A percentile compares a stretch with the other conserved stretches of the same genome.
These are phyloP conservation scores for Cyberlindnera bimundalis DNA, from an alignment of 805 yeast genomes.

Conservation along the genomic window DNA sequence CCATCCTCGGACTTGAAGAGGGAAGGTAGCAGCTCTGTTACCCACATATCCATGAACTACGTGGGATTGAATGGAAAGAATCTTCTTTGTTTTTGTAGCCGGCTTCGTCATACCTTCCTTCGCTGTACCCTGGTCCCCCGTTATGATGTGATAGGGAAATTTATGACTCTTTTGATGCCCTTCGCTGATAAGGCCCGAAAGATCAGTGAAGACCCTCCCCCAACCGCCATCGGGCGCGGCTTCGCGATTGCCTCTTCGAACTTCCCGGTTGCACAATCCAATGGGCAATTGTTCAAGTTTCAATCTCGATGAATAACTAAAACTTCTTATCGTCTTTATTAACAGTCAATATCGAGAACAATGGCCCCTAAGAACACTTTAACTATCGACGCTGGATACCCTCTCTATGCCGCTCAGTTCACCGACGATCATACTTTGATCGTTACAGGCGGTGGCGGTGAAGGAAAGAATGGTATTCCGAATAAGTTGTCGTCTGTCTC, in stretches of 20 bases:
- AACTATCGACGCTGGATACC: constrained; percentile 43
- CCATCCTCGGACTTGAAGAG: constrained; percentile 85
- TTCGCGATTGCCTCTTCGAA: too few relatives aligned
- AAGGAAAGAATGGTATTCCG: constrained; percentile 84
- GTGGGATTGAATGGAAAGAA: constrained; percentile 75
- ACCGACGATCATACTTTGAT: constrained; percentile 55
- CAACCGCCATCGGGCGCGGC: too few relatives aligned
- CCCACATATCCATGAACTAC: constrained; percentile 97
- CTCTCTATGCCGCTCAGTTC: constrained; percentile 78
- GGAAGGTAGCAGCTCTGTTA: constrained; percentile 85
- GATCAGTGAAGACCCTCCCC: too few relatives aligned
- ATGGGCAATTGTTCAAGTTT: too few relatives aligned
- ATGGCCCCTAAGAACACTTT: constrained; percentile 6
- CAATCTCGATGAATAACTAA: too few relatives aligned
- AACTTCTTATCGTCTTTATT: too few relatives aligned
- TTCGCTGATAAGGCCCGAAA: too few relatives aligned
- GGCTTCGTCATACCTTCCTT: background rate
- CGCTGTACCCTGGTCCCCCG: background rate
- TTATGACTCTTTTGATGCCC: too few relatives aligned
- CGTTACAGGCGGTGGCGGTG: constrained; percentile 95
- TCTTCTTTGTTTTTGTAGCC: constrained; percentile 13
- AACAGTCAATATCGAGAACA: too few relatives aligned
- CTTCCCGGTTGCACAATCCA: too few relatives aligned
- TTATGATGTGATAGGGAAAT: too few relatives aligned
- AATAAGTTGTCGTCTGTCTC: constrained; percentile 72